Base-by-base conservation (phyloP, 441 rosid species). In the Brassica balearica region DNA sequence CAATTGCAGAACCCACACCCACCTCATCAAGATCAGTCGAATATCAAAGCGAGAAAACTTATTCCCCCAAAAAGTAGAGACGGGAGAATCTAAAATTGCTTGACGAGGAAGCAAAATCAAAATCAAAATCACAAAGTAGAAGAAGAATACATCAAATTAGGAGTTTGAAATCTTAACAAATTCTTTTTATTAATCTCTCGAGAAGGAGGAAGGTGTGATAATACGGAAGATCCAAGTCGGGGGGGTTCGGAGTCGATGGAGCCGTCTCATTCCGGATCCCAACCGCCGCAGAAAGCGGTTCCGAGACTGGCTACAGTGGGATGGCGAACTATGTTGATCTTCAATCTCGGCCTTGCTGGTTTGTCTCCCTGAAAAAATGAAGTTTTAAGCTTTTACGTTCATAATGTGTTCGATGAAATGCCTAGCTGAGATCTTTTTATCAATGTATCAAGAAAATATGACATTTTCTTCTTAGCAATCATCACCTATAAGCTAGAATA, bases 281-380 rank as follows among this genome's bases (percentile, higher is more conserved):
- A 81, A 23, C 55, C 73, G 51, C 82, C 86, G 1, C 82, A 77
- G 43, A 88, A 86, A 78, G 71, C 82, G 11, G 75, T 67, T 15
- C 65, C 84, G 2, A 81, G 71, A 74, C 87, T 90, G 12, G 84
- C 51, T 69, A 89, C 84, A 82, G 77, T 87, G 65, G 71, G 87
- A 19, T 90, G 96, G 97, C 91, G 98, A 23, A 36, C 81, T 77
- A 84, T 91, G 77, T 76, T 94, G 89, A 86, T 94, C 78, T 87
- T 85, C 62, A 92, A 94, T 84, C 79, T 94, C 63, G 98, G 89
- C 48, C 86, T 94, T 64, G 97, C 90, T 81, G 97, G 96, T 94
- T 41, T 2, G 48, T 43, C 60, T 17, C 2, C 59, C 59, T 5
- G 6, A 53, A 6, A 53, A 8, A 38, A 38, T 38, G 43, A 38